These are phyloP conservation scores for Fagopyrum homotropicum DNA, from an alignment of 148 eudicot species.

Conservation along the genomic window DNA sequence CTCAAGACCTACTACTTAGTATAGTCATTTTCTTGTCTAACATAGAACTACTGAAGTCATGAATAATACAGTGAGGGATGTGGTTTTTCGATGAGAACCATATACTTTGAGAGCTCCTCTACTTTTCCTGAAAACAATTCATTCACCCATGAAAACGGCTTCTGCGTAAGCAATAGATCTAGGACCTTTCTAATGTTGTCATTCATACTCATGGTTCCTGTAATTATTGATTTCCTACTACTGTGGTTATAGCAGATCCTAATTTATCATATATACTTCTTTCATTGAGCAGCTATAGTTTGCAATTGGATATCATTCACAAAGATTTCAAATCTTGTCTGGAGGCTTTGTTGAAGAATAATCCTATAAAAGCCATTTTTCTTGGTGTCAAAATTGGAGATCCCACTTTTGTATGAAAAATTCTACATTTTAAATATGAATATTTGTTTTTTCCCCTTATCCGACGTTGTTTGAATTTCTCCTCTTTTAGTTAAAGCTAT, in stretches of 20 bases:
- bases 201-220: neutral
- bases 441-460: neutral
- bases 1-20: too few species aligned
- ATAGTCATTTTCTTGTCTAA: too few species aligned
- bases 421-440: neutral
- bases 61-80: neutral
- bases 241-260: neutral
- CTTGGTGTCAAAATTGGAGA: constrained; percentile 95
- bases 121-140: constrained; percentile 89
- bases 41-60: too few species aligned
- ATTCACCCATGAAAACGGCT: constrained; percentile 81
- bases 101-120: constrained; percentile 81
- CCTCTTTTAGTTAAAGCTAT: neutral
- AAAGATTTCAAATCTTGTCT: constrained; percentile 91
- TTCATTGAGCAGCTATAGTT: constrained; percentile 45
- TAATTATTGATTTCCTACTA: neutral
- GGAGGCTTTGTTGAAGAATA: constrained; percentile 69
- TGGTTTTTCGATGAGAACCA: constrained; percentile 72
- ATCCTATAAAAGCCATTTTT: constrained; percentile 86
- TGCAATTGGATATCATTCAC: constrained; percentile 85
- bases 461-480: neutral
- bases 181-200: neutral
- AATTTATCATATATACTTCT: neutral
- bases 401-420: constrained; percentile 72
- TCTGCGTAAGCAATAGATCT: constrained; percentile 33